phyloP scores from a whole-genome alignment of 2,329 filamentous ascomycete species.

The Monilinia polystroma region DNA sequence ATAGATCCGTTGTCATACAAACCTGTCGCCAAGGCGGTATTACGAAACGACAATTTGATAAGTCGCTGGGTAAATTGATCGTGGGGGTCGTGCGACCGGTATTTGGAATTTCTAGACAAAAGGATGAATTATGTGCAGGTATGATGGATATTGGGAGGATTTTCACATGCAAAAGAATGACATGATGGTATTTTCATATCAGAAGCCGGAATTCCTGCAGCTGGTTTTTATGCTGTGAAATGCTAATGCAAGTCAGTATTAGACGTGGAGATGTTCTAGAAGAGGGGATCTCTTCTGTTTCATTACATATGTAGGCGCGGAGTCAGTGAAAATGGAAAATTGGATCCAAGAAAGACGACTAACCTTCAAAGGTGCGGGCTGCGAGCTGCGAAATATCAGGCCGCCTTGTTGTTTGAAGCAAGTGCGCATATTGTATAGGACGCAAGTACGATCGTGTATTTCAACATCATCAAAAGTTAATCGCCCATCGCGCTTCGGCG shows the following conservation, averaged over 20 bases:
- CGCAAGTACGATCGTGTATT: not conserved
- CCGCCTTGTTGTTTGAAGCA: not conserved
- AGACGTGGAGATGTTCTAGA: constrained; percentile 18
- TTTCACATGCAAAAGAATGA: not conserved
- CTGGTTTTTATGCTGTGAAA: not conserved
- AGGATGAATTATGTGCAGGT: constrained; percentile 2
- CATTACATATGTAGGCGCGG: constrained; percentile 17
- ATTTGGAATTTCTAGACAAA: not conserved
- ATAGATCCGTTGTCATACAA: not conserved
- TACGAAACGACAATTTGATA: not conserved
- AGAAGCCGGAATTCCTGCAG: constrained; percentile 14
- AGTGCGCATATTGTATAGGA: not conserved
- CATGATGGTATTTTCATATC: not conserved
- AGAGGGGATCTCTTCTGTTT: constrained; percentile 15
- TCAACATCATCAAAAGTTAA: not conserved
- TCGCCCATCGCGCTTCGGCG: not conserved
- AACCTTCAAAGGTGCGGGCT: not conserved
- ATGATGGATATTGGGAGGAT: not conserved
- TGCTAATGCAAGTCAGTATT: constrained; percentile 2
- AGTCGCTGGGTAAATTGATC: constrained; percentile 19
- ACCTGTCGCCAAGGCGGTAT: constrained; percentile 12
- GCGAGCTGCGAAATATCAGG: not conserved
- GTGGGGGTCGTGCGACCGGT: constrained; percentile 11
- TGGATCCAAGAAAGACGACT: not conserved
- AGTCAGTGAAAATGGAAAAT: not conserved